A percentile compares a stretch with the other conserved stretches of the same genome.
Conservation (phyloP, 371 early-diverging fungal species). For the Actinomortierella ambigua region DNA sequence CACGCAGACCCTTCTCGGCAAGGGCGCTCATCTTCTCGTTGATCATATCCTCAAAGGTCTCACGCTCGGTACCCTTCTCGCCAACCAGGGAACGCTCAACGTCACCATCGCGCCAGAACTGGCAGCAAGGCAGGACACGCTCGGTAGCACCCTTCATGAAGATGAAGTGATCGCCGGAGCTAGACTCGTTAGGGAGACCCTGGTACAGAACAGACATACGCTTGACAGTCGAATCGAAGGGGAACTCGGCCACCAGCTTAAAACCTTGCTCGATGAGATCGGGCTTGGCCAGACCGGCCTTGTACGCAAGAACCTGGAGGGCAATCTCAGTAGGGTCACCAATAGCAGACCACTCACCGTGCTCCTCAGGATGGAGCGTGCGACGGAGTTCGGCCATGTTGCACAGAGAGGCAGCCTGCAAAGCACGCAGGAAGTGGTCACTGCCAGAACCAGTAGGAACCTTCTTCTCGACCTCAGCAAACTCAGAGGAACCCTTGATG, state of each 20-base stretch:
- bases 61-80: slow-evolving; percentile 19
- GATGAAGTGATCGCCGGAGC: slow-evolving; percentile 20
- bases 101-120: slow-evolving; percentile 55
- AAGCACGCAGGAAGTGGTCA: slow-evolving; percentile 44
- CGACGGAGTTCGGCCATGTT: slow-evolving; percentile 74
- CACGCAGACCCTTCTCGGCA: slow-evolving; percentile 50
- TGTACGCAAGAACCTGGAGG: slow-evolving; percentile 75
- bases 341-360: slow-evolving; percentile 70
- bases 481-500: neutral
- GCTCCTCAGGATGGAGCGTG: slow-evolving; percentile 50
- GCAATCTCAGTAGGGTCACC: slow-evolving; percentile 87
- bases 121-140: slow-evolving; percentile 68
- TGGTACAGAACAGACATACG: slow-evolving; percentile 64
- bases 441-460: slow-evolving; percentile 16
- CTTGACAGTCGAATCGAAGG: slow-evolving; percentile 82
- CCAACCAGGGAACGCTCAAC: slow-evolving; percentile 37
- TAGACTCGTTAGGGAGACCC: slow-evolving; percentile 4
- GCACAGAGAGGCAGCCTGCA: slow-evolving; percentile 66
- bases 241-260: slow-evolving; percentile 68
- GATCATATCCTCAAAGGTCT: slow-evolving; percentile 48
- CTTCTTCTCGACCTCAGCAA: slow-evolving; percentile 1
- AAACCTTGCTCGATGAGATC: slow-evolving; percentile 53
- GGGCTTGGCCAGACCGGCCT: slow-evolving; percentile 66
- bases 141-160: slow-evolving; percentile 80
- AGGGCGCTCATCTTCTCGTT: slow-evolving; percentile 32